Evolutionary conservation across 2,329 filamentous ascomycete genomes (phyloP).

Genomic region (Hysterium pulicare): DNA sequence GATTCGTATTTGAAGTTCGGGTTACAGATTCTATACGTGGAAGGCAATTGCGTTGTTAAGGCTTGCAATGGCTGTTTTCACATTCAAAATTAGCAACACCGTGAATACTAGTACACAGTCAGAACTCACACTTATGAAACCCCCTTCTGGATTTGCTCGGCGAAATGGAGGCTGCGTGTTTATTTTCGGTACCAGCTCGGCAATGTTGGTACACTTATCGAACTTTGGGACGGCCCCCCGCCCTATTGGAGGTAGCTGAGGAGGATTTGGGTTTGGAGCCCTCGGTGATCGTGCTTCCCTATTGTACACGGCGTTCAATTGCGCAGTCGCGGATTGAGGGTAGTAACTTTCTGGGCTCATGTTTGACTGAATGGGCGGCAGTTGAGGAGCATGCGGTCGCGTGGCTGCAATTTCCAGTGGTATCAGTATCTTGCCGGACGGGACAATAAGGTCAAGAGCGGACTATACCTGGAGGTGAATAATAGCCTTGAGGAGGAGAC

Average conservation of each 20-base stretch:
- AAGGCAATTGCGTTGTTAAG: slow-evolving; percentile 84
- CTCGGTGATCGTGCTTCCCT: slow-evolving; percentile 51
- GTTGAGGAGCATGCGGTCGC: slow-evolving; percentile 60
- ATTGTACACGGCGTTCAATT: slow-evolving; percentile 66
- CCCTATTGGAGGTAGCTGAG: slow-evolving; percentile 42
- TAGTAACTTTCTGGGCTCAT: slow-evolving; percentile 68
- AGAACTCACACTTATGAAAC: slow-evolving; percentile 85
- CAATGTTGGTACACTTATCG: slow-evolving; percentile 67
- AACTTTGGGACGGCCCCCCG: slow-evolving; percentile 83
- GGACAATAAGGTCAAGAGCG: slow-evolving; percentile 6
- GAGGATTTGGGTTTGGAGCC: slow-evolving; percentile 44
- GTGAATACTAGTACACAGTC: background rate
- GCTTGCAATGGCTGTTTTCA: slow-evolving; percentile 81
- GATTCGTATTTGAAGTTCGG: slow-evolving; percentile 98
- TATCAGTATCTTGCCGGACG: slow-evolving; percentile 19
- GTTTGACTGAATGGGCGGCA: slow-evolving; percentile 72
- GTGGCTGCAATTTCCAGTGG: slow-evolving; percentile 29
- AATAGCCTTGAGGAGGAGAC: slow-evolving; percentile 56
- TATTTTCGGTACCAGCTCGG: slow-evolving; percentile 77
- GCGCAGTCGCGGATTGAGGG: slow-evolving; percentile 64
- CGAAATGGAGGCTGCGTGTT: slow-evolving; percentile 87
- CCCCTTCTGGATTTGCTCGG: slow-evolving; percentile 91
- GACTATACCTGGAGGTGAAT: slow-evolving; percentile 56
- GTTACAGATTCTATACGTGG: slow-evolving; percentile 98
- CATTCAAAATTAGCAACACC: background rate